Evolutionary conservation across 176 grass and related monocot genomes (phyloP), one percentile per base, ranked within the genome.

Genomic region (Chloris gayana): DNA sequence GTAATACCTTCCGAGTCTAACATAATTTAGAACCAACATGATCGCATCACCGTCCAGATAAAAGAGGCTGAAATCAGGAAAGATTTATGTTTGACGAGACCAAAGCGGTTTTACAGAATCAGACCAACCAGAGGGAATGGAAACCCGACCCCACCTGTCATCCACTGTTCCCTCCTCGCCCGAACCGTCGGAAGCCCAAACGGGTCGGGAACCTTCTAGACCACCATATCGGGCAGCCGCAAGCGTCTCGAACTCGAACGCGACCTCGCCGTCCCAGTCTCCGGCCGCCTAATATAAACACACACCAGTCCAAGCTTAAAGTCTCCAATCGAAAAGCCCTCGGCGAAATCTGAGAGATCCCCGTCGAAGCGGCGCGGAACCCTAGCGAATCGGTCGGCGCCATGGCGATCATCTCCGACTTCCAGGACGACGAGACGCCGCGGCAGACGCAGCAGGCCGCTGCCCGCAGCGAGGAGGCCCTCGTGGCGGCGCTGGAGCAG

Each of bases 381-480:
- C 58, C 25, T 11, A n/a, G 62, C 61, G 1, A 44, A 64, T 64
- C 39, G 60, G 42, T 24, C 29, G 63, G 68, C 37, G 47, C 38
- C 45, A 98, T 98, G 92, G 95, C 92, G 72, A 88, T 95, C 77
- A 91, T 98, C 74, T 95, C 95, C 35, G 95, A 95, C 69, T 69
- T 98, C 44, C 83, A 88, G 75, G 95, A 95, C 9, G 92, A 98
- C 38, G 88, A 86, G 67, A 67, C 66, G 47, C 17, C 72, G 67
- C 59, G 9, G 71, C 72, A 0, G 15, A 75, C 71, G 73, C 73
- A 7, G 56, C 10, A 0, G 70, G 19, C 62, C 7, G 76, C 71
- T 5, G 70, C 77, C 73, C 57, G 46, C 7, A 90, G 84, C 27
- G 93, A 95, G 38, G 84, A 88, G 56, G 53, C 66, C 51, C 86